Evolutionary conservation across 495 filamentous ascomycete species (phyloP).

Genomic region (Hypoxylon intermedium): DNA sequence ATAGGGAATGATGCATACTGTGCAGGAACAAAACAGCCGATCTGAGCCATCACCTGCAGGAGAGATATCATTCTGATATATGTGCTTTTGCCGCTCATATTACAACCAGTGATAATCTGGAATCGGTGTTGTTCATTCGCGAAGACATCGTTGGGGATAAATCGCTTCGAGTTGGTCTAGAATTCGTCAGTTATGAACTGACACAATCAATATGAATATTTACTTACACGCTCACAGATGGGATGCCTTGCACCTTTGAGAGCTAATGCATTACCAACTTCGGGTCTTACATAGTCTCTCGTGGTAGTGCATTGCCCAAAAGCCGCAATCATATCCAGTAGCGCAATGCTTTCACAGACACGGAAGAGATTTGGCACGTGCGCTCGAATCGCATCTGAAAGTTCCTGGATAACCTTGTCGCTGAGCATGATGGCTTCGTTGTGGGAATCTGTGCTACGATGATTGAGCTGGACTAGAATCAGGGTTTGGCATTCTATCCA

Average conservation of each 20-base stretch:
- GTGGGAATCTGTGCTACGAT: constrained; percentile 77
- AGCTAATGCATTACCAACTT: constrained; percentile 74
- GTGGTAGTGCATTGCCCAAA: constrained; percentile 81
- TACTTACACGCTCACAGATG: constrained; percentile 74
- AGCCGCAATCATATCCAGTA: constrained; percentile 87
- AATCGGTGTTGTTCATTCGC: constrained; percentile 78
- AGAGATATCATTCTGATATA: constrained; percentile 89
- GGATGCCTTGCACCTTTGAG: constrained; percentile 86
- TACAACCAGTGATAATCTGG: constrained; percentile 94
- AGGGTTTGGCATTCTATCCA: constrained; percentile 86
- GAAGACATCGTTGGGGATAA: constrained; percentile 89
- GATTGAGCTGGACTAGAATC: constrained; percentile 77
- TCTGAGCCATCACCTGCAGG: constrained; percentile 88
- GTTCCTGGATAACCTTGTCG: constrained; percentile 70
- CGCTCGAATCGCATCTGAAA: constrained; percentile 70
- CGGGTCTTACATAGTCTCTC: constrained; percentile 81
- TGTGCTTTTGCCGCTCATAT: constrained; percentile 98
- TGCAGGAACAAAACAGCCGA: constrained; percentile 91
- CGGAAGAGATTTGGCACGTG: constrained; percentile 76
- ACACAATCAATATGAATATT: not conserved
- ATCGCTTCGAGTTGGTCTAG: constrained; percentile 56
- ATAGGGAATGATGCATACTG: constrained; percentile 82
- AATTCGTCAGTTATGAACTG: constrained; percentile 5
- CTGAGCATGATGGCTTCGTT: constrained; percentile 82
- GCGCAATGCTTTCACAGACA: constrained; percentile 83